Conservation (phyloP, 2,329 filamentous ascomycete genomes). For the Epichloe gansuensis region DNA sequence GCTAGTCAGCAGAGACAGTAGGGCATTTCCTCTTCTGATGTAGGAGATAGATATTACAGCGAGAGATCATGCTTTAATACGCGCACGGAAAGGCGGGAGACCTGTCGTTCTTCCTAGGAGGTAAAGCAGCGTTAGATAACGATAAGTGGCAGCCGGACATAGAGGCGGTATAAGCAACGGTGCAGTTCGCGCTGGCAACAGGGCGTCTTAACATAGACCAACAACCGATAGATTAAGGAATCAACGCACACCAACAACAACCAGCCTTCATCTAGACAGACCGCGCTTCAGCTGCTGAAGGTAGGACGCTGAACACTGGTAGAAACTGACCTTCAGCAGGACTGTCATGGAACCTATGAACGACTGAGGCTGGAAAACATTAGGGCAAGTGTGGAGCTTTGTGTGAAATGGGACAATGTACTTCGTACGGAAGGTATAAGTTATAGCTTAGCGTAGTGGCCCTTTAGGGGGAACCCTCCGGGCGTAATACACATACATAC, state of each 20-base stretch:
- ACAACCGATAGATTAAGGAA: not conserved
- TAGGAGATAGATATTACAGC: not conserved
- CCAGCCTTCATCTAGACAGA: conserved; percentile 5
- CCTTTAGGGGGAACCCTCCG: too few relatives aligned
- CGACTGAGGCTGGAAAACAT: too few relatives aligned
- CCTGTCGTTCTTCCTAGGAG: conserved; percentile 7
- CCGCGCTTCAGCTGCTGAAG: conserved; percentile 7
- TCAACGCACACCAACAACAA: conserved; percentile 2
- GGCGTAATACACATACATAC: too few relatives aligned
- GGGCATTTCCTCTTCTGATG: conserved; percentile 5
- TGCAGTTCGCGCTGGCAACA: conserved; percentile 6
- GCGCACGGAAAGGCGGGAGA: not conserved
- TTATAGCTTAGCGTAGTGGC: too few relatives aligned
- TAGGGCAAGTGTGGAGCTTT: too few relatives aligned
- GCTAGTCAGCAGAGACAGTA: conserved; percentile 3
- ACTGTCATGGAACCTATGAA: conserved; percentile 2
- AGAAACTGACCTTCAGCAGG: conserved; percentile 9
- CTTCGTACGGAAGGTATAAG: too few relatives aligned
- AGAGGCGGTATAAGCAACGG: conserved; percentile 3
- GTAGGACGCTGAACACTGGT: conserved; percentile 11
- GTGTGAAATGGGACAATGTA: too few relatives aligned
- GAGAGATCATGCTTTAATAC: not conserved
- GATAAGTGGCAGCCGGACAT: conserved; percentile 4
- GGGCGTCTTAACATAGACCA: conserved; percentile 1
- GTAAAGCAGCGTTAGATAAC: conserved; percentile 4